Evolutionary conservation across 139 green algal species (phyloP).

Genomic region (Closterium sp.): DNA sequence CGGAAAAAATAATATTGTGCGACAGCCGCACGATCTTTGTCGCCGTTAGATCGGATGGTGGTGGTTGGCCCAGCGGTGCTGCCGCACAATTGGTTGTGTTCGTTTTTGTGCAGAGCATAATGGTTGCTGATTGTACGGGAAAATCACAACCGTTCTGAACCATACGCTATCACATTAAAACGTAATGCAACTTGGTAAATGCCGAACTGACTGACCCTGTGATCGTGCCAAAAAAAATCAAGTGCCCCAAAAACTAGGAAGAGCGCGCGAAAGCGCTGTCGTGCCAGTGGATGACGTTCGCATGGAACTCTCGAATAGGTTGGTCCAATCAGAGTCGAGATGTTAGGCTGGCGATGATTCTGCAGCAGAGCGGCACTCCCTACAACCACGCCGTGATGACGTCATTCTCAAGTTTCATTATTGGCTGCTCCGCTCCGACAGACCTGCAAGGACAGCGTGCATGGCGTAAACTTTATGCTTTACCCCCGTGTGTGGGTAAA

Average conservation of each 20-base stretch:
- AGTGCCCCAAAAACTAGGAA: too few relatives aligned
- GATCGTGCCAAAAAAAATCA: too few relatives aligned
- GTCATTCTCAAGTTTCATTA: background rate
- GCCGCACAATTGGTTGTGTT: background rate
- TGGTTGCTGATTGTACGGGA: background rate
- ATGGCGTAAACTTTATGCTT: too few relatives aligned
- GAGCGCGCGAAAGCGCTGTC: background rate
- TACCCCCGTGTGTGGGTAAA: too few relatives aligned
- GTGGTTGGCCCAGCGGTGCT: background rate
- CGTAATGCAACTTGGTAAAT: too few relatives aligned
- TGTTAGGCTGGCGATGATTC: background rate
- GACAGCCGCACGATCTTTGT: too few relatives aligned
- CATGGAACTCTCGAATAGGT: background rate
- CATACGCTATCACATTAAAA: background rate
- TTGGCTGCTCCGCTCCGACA: background rate
- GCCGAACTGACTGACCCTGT: too few relatives aligned
- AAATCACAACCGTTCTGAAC: background rate
- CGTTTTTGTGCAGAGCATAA: background rate
- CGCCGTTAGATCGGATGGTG: background rate
- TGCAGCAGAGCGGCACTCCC: background rate
- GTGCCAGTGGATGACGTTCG: background rate
- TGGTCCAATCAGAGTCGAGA: background rate
- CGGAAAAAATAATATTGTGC: too few relatives aligned
- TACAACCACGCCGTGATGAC: background rate
- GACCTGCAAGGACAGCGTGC: too few relatives aligned